A percentile compares a stretch with the other conserved stretches of the same genome.
phyloP scores from a whole-genome alignment of 2,329 filamentous ascomycete species.

The Zymoseptoria pseudotritici region DNA sequence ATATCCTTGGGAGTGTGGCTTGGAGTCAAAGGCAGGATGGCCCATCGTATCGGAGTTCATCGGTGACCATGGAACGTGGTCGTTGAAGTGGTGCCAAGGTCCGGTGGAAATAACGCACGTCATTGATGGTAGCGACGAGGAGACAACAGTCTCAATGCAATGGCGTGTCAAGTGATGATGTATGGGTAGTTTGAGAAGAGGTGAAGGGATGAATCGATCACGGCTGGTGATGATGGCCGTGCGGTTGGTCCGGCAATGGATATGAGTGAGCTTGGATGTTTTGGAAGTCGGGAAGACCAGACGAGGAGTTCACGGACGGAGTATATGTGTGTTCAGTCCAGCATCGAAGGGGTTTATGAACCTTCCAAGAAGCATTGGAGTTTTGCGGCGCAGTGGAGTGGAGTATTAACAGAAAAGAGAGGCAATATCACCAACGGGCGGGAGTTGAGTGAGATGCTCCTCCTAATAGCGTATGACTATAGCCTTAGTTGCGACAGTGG shows the following conservation, averaged over 20 bases:
- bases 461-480: slow-evolving; percentile 14
- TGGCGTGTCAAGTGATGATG: background rate
- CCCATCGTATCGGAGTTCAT: slow-evolving; percentile 23
- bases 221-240: background rate
- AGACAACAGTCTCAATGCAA: background rate
- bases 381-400: slow-evolving; percentile 1
- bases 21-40: slow-evolving; percentile 15
- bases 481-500: slow-evolving; percentile 9
- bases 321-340: background rate
- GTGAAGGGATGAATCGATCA: background rate
- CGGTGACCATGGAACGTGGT: slow-evolving; percentile 24
- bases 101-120: slow-evolving; percentile 26
- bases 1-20: slow-evolving; percentile 22
- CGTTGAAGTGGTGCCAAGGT: slow-evolving; percentile 24
- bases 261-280: background rate
- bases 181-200: background rate
- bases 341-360: background rate
- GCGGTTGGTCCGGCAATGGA: background rate
- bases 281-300: background rate
- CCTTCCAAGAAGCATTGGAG: slow-evolving; percentile 13
- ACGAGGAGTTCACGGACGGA: background rate
- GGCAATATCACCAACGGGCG: slow-evolving; percentile 7
- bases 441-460: slow-evolving; percentile 13
- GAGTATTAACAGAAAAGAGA: slow-evolving; percentile 4
- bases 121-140: slow-evolving; percentile 15